Base-by-base conservation (phyloP, 768 basidiomycete species). In the Boletus rubescentipes region DNA sequence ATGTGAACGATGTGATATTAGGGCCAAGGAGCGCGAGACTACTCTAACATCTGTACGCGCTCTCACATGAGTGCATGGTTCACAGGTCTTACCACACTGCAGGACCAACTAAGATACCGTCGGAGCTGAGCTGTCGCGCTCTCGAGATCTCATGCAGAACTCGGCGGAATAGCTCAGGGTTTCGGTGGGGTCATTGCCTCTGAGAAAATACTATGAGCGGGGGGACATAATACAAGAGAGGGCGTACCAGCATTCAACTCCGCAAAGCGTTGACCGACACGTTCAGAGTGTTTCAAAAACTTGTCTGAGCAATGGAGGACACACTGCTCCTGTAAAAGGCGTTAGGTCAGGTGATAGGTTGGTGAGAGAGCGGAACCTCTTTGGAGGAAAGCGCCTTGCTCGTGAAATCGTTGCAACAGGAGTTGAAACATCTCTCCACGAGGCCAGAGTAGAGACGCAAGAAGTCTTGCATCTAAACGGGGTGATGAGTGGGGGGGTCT, bases 331-430 rank as follows among this genome's bases (percentile, higher is more conserved):
- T 98, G 65, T n/a, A 43, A 30, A 61, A 20, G 16, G 45, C 16
- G 46, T 67, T 40, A 59, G 53, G 40, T 44, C 39, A 38, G 23
- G 39, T 21, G 34, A 36, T 49, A 48, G 43, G 47, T 46, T 41
- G 54, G 15, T 16, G 49, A 38, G 20, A 40, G 8, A 11, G 12
- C 12, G 58, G 66, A 53, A 90, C 95, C 86, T 98, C 96, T 79
- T 97, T 97, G 30, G 87, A 86, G 11, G 89, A 91, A 53, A 99
- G 76, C 0, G 93, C 85, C 74, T 93, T 97, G 79, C 89, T 91
- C 23, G 95, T 98, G 65, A 99, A 98, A 70, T 99, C 96, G 69
- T 95, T 95, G 65, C 88, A 89, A 70, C 96, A 99, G 14, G 91
- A 79, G 63, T 79, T 93, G 81, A 99, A 99, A 72, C 96, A 99